Base-by-base conservation (phyloP, 345 rosid genomes). In the Moricandia moricandioides region DNA sequence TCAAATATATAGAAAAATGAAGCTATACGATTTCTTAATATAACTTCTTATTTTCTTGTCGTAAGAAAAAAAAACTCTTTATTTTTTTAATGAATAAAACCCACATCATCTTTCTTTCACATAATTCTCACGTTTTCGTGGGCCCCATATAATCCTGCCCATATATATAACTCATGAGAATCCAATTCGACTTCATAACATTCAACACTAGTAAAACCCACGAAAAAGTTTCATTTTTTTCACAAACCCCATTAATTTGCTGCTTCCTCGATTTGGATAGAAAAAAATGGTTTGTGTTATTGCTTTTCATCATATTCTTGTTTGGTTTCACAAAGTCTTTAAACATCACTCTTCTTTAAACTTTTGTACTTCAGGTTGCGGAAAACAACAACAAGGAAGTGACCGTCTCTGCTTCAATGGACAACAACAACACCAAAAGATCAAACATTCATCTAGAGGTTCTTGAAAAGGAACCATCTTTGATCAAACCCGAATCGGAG, bases 401-500 rank as follows among this genome's bases (percentile, higher is more conserved):
- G 47, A 47, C 68, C 69, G 49, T 67, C 54, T 63, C 78, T 68
- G 74, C 43, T 39, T 73, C 78, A 24, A 83, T 87, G 95, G 89
- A 87, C 47, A 43, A 40, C 62, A 65, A 67, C 39, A 61, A 71
- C 64, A 67, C 51, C 39, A 61, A 72, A 72, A 86, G 81, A 73
- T 56, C 71, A n/a, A 74, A 66, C 5, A 63, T 73, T 65, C 77
- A 82, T 26, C 86, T 92, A 10, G 67, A 51, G 14, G 98, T 90
- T 84, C 76, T 78, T 62, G 85, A 88, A 68, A 81, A 81, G 62
- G 86, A 86, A 72, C 86, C 89, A 55, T 76, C 79, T 43, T 79
- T 90, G 49, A 89, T 89, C 8, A 49, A 79, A 61, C 98, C 98
- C 0, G 93, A 86, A 21, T 85, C 82, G 37, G 88, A 89, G 16